Evolutionary conservation across 139 green algal genomes (phyloP).

Genomic region (Chloropicon primus): DNA sequence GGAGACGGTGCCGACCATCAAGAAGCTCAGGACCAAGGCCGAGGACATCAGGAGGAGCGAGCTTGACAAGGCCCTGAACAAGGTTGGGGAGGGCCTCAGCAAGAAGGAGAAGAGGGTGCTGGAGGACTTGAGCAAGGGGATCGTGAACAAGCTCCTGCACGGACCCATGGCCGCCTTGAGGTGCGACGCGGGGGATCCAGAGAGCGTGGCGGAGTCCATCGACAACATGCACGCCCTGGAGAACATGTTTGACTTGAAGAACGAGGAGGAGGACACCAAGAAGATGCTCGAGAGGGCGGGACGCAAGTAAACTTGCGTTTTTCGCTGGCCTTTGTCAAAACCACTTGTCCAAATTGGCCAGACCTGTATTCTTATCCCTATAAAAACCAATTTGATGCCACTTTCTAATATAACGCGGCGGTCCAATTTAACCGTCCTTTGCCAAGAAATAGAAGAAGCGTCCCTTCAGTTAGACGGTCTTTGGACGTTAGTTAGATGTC

Average conservation of each 20-base stretch:
- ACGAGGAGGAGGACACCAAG: not conserved
- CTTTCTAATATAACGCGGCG: too few species aligned
- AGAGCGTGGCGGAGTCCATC: conserved; percentile 77
- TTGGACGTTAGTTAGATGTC: not conserved
- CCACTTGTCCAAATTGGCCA: too few species aligned
- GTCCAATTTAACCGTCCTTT: too few species aligned
- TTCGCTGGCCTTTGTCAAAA: too few species aligned
- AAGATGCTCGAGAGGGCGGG: not conserved
- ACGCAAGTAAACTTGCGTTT: not conserved
- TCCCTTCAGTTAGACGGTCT: too few species aligned
- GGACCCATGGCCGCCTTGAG: conserved; percentile 93
- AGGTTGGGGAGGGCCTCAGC: conserved; percentile 75
- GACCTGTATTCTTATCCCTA: too few species aligned
- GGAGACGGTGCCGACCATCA: conserved; percentile 98
- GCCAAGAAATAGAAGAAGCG: too few species aligned
- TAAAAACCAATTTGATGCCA: too few species aligned
- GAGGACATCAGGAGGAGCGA: conserved; percentile 76
- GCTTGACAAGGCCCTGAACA: conserved; percentile 82
- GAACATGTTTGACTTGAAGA: conserved; percentile 88
- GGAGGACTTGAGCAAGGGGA: conserved; percentile 84
- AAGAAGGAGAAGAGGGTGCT: conserved; percentile 94
- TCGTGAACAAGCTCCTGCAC: conserved; percentile 99
- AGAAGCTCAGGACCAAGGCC: conserved; percentile 83
- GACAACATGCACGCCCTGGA: conserved; percentile 97
- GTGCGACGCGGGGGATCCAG: conserved; percentile 43